phyloP scores from a whole-genome alignment of 208 protist genomes.

The Trypanosoma lewisi region DNA sequence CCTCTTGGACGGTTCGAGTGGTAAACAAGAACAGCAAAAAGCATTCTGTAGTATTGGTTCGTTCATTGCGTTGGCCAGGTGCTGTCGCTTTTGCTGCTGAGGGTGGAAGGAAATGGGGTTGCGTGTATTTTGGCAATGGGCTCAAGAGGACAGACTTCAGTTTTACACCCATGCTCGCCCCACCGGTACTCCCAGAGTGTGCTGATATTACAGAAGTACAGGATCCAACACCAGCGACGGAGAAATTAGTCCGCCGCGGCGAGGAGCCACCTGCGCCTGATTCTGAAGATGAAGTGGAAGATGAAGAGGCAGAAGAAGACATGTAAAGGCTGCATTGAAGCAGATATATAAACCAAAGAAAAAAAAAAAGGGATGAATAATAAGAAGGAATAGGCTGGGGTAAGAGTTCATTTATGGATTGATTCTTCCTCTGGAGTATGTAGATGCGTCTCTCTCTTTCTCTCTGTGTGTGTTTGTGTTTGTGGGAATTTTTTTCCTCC shows the following conservation, averaged over 20 bases:
- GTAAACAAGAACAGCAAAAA: conserved; percentile 82
- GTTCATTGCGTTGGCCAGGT: conserved; percentile 89
- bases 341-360: not conserved
- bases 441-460: not conserved
- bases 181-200: conserved; percentile 77
- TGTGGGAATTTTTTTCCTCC: too few species aligned
- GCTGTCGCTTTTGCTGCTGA: conserved; percentile 78
- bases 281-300: conserved; percentile 77
- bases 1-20: conserved; percentile 75
- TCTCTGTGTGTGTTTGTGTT: too few species aligned
- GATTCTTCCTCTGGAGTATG: not conserved
- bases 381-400: not conserved
- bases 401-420: not conserved
- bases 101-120: conserved; percentile 74
- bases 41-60: conserved; percentile 79
- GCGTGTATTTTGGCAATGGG: conserved; percentile 89
- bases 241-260: conserved; percentile 91
- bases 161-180: conserved; percentile 81
- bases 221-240: conserved; percentile 83
- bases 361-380: not conserved
- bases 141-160: conserved; percentile 85
- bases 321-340: conserved; percentile 17
- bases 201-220: conserved; percentile 77
- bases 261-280: conserved; percentile 85
- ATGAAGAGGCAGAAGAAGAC: conserved; percentile 78